These are phyloP conservation scores for Apiospora arundinis DNA, from an alignment of 2,329 filamentous ascomycete species.

Conservation along the genomic window DNA sequence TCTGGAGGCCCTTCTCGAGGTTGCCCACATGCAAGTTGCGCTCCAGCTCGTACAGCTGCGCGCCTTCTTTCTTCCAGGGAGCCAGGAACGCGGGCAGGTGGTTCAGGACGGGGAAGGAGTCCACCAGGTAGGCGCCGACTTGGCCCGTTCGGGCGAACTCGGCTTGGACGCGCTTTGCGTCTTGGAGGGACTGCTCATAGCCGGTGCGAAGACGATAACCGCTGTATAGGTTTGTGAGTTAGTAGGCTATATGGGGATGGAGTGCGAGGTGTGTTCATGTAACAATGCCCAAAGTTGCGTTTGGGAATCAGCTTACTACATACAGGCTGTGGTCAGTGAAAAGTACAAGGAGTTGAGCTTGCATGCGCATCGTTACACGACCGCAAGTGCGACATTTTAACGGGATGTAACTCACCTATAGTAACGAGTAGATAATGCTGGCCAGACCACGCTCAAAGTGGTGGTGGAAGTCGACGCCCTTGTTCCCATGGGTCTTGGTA, in stretches of 20 bases:
- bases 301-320: background rate
- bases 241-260: background rate
- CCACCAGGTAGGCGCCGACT: constrained; percentile 46
- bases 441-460: constrained; percentile 44
- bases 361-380: background rate
- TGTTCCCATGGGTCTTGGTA: constrained; percentile 31
- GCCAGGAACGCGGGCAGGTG: constrained; percentile 44
- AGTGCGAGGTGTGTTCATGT: background rate
- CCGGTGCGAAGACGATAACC: constrained; percentile 41
- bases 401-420: constrained; percentile 33
- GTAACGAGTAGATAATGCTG: constrained; percentile 45
- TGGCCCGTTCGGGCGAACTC: constrained; percentile 36
- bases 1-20: constrained; percentile 30
- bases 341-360: too few relatives aligned
- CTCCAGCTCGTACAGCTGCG: constrained; percentile 35
- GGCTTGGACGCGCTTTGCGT: constrained; percentile 34
- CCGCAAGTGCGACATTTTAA: background rate
- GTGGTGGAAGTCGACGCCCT: constrained; percentile 37
- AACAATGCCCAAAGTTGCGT: background rate
- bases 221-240: background rate
- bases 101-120: constrained; percentile 50
- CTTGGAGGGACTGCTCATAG: constrained; percentile 34
- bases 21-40: constrained; percentile 36
- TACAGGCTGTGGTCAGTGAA: background rate
- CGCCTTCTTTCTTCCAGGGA: constrained; percentile 43